These are phyloP conservation scores for Pichia sp. DNA, from an alignment of 1,139 yeast species.

Conservation along the genomic window DNA sequence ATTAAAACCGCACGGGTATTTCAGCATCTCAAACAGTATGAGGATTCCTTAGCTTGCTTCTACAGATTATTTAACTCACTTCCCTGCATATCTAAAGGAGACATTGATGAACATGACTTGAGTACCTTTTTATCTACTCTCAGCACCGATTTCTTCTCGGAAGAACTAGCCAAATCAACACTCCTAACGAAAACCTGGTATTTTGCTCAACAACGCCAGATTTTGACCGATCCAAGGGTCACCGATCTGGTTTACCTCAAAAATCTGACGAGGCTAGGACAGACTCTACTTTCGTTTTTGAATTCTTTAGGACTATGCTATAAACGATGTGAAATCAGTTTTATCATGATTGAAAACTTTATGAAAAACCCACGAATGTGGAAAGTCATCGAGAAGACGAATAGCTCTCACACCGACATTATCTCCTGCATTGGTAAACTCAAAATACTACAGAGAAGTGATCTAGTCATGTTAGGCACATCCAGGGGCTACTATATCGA, in stretches of 20 bases:
- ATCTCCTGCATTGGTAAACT: constrained; percentile 43
- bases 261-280: constrained; percentile 16
- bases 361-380: constrained; percentile 1
- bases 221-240: too few species aligned
- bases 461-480: constrained; percentile 34
- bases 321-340: constrained; percentile 20
- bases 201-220: too few species aligned
- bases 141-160: too few species aligned
- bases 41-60: constrained; percentile 22
- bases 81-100: too few species aligned
- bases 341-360: constrained; percentile 7
- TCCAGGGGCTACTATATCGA: constrained; percentile 31
- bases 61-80: constrained; percentile 12
- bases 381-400: not conserved
- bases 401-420: constrained; percentile 15
- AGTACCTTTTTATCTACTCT: too few species aligned
- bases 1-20: constrained; percentile 20
- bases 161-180: too few species aligned
- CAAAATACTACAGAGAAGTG: constrained; percentile 37
- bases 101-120: too few species aligned
- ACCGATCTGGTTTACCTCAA: constrained; percentile 13
- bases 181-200: too few species aligned
- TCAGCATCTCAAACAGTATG: constrained; percentile 19
- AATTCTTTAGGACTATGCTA: constrained; percentile 19
- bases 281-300: constrained; percentile 15